Base-by-base conservation (phyloP, 139 green algal species). In the Dunaliella sp. region DNA sequence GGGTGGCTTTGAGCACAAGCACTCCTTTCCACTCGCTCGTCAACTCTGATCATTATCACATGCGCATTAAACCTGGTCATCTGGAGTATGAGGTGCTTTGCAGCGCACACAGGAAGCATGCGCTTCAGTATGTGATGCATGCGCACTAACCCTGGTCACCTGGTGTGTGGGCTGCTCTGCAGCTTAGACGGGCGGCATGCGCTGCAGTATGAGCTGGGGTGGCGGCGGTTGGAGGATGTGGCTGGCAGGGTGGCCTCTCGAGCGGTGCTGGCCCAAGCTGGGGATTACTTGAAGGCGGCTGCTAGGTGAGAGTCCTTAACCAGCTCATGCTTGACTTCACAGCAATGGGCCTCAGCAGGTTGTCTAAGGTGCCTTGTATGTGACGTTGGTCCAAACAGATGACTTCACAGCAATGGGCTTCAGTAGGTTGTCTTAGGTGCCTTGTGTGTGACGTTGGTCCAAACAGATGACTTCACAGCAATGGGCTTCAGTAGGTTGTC, bases 141-240 rank as follows among this genome's bases (percentile, higher is more conserved):
- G n/a, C n/a, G n/a, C n/a, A n/a, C n/a, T n/a, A n/a, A n/a, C n/a
- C n/a, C n/a, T n/a, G n/a, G n/a, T n/a, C n/a, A n/a, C n/a, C n/a
- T n/a, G n/a, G n/a, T n/a, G n/a, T 79, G 73, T 30, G 80, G 3
- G 38, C 26, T 77, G 80, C 48, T 84, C 30, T 86, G n/a, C 92
- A 95, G 93, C 78, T 81, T 91, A 48, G 83, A 88, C 48, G 93
- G 87, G 0, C 36, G 36, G 36, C 88, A 94, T 32, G 76, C 85
- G 0, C 80, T 97, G 31, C 86, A 90, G 1, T 95, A 96, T 82
- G 93, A 95, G 84, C 85, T 94, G 37, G 94, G 92, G 26, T 97
- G 94, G 94, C 86, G 93, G 33, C 77, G 96, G 36, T 73, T 80
- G 7, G 93, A 92, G 30, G 58, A 35, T 81, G 38, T 38, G 36